Conservation (phyloP, 2,329 filamentous ascomycete species). For the Pestalotiopsis fici region DNA sequence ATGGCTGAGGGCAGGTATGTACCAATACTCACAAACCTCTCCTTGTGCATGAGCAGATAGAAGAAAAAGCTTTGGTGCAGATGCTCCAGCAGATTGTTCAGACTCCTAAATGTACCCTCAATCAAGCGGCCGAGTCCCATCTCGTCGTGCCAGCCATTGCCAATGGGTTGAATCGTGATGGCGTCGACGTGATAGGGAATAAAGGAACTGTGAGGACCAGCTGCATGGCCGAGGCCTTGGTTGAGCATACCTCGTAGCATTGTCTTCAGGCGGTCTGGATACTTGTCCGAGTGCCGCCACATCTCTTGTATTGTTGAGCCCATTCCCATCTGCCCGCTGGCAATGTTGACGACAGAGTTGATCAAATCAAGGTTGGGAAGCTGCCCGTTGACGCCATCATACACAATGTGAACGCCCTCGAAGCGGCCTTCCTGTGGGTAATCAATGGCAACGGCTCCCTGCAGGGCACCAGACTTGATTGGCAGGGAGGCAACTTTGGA, state of each 20-base stretch:
- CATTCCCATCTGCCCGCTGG: constrained; percentile 90
- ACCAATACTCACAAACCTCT: constrained; percentile 95
- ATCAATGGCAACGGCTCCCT: constrained; percentile 91
- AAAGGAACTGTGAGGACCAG: constrained; percentile 91
- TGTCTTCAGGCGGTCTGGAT: constrained; percentile 79
- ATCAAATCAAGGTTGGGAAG: constrained; percentile 94
- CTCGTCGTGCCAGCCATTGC: constrained; percentile 94
- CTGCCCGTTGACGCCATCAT: constrained; percentile 95
- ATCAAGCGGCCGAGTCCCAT: constrained; percentile 91
- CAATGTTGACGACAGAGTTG: constrained; percentile 89
- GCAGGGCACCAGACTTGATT: constrained; percentile 89
- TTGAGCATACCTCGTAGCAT: constrained; percentile 92
- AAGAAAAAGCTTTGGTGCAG: constrained; percentile 99
- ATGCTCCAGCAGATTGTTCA: constrained; percentile 96
- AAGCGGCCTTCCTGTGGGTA: constrained; percentile 85
- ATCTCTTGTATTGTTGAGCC: constrained; percentile 82
- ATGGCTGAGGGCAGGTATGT: constrained; percentile 98
- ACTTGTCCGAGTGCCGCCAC: constrained; percentile 75
- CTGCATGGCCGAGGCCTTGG: constrained; percentile 85
- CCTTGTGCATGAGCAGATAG: constrained; percentile 88
- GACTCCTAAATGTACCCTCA: constrained; percentile 86
- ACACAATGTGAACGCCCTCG: constrained; percentile 85
- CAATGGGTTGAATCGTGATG: constrained; percentile 87
- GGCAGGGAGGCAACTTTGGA: constrained; percentile 72
- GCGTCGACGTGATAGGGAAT: constrained; percentile 98